Evolutionary conservation across 2,329 filamentous ascomycete genomes (phyloP).

Genomic region (Tolypocladium ovalisporum): DNA sequence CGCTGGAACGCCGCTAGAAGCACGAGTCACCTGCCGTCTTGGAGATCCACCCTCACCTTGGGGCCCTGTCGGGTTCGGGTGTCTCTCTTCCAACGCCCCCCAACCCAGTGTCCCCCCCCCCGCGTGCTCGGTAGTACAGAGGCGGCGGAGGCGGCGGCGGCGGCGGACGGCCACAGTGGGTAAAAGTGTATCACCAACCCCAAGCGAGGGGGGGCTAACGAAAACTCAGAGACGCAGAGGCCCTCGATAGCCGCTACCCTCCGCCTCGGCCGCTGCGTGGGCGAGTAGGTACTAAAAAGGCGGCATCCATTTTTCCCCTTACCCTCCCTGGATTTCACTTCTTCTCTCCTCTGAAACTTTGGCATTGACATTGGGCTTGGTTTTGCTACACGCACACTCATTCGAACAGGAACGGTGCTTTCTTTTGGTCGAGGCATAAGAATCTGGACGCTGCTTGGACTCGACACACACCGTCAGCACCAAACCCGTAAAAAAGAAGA

Average conservation of each 20-base stretch:
- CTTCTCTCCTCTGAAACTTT: background rate
- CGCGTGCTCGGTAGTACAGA: background rate
- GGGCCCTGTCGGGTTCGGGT: no score
- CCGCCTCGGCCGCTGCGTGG: background rate
- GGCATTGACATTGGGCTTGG: background rate
- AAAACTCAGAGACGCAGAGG: background rate
- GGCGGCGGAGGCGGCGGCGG: background rate
- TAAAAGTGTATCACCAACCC: background rate
- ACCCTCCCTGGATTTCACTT: no score
- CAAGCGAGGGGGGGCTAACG: background rate
- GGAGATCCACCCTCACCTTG: background rate
- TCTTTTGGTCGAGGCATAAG: background rate
- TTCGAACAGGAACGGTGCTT: background rate
- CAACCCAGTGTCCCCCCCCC: no score
- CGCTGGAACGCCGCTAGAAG: background rate
- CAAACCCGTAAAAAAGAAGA: background rate
- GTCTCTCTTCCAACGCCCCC: no score
- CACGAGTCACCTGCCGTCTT: background rate
- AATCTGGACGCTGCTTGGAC: background rate
- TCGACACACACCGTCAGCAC: background rate
- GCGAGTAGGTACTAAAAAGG: background rate
- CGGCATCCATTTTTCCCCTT: background rate
- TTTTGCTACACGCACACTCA: background rate
- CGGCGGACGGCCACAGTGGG: background rate
- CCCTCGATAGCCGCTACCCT: slow-evolving; percentile 1